Evolutionary conservation across 148 eudicot genomes (phyloP), one percentile per base, ranked within the genome.

Genomic region (Nepenthes mirabilis): DNA sequence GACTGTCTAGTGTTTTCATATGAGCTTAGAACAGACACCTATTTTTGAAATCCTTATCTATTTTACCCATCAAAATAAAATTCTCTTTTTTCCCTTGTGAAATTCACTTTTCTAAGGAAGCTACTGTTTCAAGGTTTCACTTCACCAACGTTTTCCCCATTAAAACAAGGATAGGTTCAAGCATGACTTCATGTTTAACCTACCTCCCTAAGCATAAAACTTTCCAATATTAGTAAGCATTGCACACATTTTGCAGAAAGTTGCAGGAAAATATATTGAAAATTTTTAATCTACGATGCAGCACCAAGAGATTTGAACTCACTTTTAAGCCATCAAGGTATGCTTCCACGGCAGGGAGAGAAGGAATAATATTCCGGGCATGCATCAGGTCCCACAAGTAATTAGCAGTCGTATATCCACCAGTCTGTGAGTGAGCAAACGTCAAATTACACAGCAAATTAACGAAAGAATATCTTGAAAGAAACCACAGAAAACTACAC

Each of bases 351-450:
- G 83, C 96, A 61, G 91, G 83, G 58, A 68, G 74, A 34, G 77
- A 59, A 58, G 87, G 83, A 50, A 48, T 54, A 10, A 72, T 23
- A 2, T 64, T 72, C 55, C 82, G 86, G 58, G 86, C 72, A 71
- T 88, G 88, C 95, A 88, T 75, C 77, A 82, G 68, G 75, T 91
- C 98, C 98, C 98, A 91, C 40, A 91, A 36, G 63, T 80, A 70
- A 71, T 88, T 88, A 9, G 96, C 95, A 40, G 70, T 55, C 12
- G 81, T 85, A 68, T 80, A 88, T 45, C 94, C 88, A 43, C 95
- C 96, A 66, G 75, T 68, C 97, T 91, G 82, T 60, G 23, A 80
- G 33, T 52, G 11, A 43, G 3, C 6, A 6, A 1, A 33, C 11
- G 3, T 23, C 58, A 14, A 23, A 33, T 14, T 5, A 33, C 34